A percentile compares a stretch with the other conserved stretches of the same genome.
Evolutionary conservation across 768 basidiomycete species (phyloP).

Genomic region (Lyophyllum decastes): DNA sequence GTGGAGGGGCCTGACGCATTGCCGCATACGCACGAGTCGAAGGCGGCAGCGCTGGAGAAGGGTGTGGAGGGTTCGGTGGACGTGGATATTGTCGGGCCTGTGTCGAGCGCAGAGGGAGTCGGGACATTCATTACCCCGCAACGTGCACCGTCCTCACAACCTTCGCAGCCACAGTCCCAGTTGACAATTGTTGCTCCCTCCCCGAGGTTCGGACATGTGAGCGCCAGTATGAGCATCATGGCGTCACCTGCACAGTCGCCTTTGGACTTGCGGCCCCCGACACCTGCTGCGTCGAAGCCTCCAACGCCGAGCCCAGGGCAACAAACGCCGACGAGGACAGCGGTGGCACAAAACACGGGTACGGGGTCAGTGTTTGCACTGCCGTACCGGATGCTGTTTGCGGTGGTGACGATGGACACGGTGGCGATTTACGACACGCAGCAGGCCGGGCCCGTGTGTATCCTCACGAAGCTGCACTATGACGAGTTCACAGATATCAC

Average conservation of each 20-base stretch:
- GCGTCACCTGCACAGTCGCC: constrained; percentile 61
- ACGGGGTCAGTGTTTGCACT: constrained; percentile 80
- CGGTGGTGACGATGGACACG: constrained; percentile 95
- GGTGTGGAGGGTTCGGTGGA: constrained; percentile 61
- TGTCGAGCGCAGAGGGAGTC: constrained; percentile 16
- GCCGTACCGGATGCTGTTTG: constrained; percentile 93
- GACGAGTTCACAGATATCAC: constrained; percentile 97
- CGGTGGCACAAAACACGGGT: not conserved
- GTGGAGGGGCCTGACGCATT: constrained; percentile 35
- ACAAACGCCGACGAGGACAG: constrained; percentile 18
- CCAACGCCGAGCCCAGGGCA: constrained; percentile 44
- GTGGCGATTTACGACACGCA: constrained; percentile 96
- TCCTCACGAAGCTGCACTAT: constrained; percentile 94
- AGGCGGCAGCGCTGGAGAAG: constrained; percentile 65
- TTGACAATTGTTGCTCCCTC: constrained; percentile 48
- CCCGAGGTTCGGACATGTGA: constrained; percentile 38
- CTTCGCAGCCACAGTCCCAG: constrained; percentile 15
- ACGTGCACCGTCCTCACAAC: constrained; percentile 29
- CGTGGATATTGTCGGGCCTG: constrained; percentile 58
- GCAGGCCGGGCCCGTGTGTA: constrained; percentile 87
- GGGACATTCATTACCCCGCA: constrained; percentile 31
- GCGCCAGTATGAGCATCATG: constrained; percentile 22
- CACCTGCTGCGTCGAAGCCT: constrained; percentile 61
- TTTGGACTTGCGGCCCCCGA: constrained; percentile 55
- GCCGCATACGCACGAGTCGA: constrained; percentile 31